phyloP scores from a whole-genome alignment of 2,329 filamentous ascomycete species.

The Cryphonectria parasitica region DNA sequence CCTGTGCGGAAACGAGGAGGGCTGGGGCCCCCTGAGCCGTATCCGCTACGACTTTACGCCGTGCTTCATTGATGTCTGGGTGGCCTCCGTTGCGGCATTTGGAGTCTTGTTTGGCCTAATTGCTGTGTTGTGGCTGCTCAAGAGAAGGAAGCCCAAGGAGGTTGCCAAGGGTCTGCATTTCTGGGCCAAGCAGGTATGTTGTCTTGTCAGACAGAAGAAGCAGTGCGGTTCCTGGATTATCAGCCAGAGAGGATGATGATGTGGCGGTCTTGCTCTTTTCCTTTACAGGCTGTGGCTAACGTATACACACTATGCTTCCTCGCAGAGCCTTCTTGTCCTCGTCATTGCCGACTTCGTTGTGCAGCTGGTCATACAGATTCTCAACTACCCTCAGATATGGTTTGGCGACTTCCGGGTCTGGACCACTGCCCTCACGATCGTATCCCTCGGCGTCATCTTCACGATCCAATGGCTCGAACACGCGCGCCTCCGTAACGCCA shows the following conservation, averaged over 20 bases:
- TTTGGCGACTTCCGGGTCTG: conserved; percentile 83
- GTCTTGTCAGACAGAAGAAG: too few relatives aligned
- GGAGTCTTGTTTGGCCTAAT: conserved; percentile 77
- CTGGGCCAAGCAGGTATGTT: conserved; percentile 80
- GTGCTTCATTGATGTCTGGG: conserved; percentile 93
- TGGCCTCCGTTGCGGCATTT: conserved; percentile 76
- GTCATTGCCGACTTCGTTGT: conserved; percentile 70
- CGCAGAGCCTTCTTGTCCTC: conserved; percentile 62
- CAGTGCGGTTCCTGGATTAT: background rate
- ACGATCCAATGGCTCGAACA: conserved; percentile 86
- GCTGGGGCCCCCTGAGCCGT: conserved; percentile 92
- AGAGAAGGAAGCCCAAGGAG: conserved; percentile 66
- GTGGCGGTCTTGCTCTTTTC: too few relatives aligned
- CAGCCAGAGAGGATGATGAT: too few relatives aligned
- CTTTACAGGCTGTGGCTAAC: conserved; percentile 21
- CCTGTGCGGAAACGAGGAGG: conserved; percentile 86
- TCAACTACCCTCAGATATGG: conserved; percentile 71
- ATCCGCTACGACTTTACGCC: conserved; percentile 93
- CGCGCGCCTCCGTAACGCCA: conserved; percentile 78
- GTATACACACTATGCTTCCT: background rate
- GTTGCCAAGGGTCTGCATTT: conserved; percentile 89
- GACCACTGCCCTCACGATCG: conserved; percentile 72
- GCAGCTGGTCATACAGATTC: conserved; percentile 77
- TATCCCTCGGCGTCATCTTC: conserved; percentile 76
- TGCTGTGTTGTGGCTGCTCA: conserved; percentile 79